A percentile compares a stretch with the other conserved stretches of the same genome.
Evolutionary conservation across 2,329 filamentous ascomycete genomes (phyloP).

Genomic region (Alternaria brassicicola): DNA sequence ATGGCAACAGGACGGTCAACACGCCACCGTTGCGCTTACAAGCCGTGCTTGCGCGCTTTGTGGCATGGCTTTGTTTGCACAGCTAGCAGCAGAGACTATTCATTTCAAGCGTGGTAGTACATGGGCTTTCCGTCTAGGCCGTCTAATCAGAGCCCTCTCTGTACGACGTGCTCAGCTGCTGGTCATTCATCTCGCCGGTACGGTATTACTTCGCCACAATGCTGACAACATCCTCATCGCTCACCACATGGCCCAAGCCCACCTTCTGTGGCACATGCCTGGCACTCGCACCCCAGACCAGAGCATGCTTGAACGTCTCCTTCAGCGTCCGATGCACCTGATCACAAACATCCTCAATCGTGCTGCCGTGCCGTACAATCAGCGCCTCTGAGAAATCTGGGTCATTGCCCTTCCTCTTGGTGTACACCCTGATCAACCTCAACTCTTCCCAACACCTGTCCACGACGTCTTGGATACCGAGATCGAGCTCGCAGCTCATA

Average conservation of each 20-base stretch:
- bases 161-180: neutral
- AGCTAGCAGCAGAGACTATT: neutral
- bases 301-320: constrained; percentile 98
- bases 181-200: neutral
- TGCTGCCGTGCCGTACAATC: constrained; percentile 86
- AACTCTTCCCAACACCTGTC: constrained; percentile 96
- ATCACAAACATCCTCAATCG: constrained; percentile 96
- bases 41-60: neutral
- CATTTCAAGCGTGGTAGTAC: neutral
- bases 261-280: constrained; percentile 93
- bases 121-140: neutral
- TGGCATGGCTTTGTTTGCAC: neutral
- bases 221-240: constrained; percentile 71
- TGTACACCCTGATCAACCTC: constrained; percentile 84
- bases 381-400: constrained; percentile 89
- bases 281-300: constrained; percentile 97
- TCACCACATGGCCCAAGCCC: constrained; percentile 79
- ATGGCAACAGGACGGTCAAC: constrained; percentile 9
- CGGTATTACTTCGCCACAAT: constrained; percentile 57
- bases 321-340: constrained; percentile 91
- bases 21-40: constrained; percentile 13
- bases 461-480: constrained; percentile 91
- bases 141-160: neutral
- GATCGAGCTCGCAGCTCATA: constrained; percentile 95
- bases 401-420: constrained; percentile 86